A percentile compares a stretch with the other conserved stretches of the same genome.
Evolutionary conservation across 2,329 filamentous ascomycete species (phyloP).

Genomic region (Clonostachys rhizophaga): DNA sequence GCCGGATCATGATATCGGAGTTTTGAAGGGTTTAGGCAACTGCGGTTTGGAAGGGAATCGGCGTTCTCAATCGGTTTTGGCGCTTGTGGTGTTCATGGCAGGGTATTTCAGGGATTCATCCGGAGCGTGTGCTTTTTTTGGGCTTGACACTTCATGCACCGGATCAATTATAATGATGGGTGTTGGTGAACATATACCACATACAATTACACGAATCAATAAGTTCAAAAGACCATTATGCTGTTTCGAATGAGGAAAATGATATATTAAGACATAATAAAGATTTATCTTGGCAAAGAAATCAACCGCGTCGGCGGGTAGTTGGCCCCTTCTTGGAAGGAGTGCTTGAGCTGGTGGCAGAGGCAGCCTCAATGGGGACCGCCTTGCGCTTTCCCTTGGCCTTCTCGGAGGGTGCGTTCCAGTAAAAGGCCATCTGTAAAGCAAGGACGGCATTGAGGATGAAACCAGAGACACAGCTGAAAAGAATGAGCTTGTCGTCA

Average conservation of each 20-base stretch:
- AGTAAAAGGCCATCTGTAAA: slow-evolving; percentile 92
- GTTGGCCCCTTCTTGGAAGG: slow-evolving; percentile 33
- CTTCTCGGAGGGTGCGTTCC: slow-evolving; percentile 64
- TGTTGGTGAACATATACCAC: neutral
- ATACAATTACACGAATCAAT: neutral
- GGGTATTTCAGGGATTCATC: too few relatives aligned
- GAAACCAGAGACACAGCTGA: slow-evolving; percentile 90
- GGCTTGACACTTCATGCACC: neutral
- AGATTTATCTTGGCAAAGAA: neutral
- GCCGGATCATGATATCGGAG: too few relatives aligned
- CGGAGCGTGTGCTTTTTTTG: too few relatives aligned
- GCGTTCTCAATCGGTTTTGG: too few relatives aligned
- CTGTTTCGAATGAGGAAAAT: neutral
- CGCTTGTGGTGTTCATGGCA: too few relatives aligned
- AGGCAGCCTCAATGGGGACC: slow-evolving; percentile 13
- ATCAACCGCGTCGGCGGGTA: slow-evolving; percentile 35
- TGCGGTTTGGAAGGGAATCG: too few relatives aligned
- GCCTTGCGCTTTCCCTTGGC: slow-evolving; percentile 35
- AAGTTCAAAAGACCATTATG: neutral
- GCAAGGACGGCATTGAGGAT: slow-evolving; percentile 84
- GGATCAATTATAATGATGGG: neutral
- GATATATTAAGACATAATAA: neutral
- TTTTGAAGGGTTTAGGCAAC: too few relatives aligned
- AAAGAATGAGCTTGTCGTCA: slow-evolving; percentile 92
- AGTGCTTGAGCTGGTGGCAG: slow-evolving; percentile 16